Conservation (phyloP, 2,329 filamentous ascomycete genomes). For the Aspergillus neoniger region DNA sequence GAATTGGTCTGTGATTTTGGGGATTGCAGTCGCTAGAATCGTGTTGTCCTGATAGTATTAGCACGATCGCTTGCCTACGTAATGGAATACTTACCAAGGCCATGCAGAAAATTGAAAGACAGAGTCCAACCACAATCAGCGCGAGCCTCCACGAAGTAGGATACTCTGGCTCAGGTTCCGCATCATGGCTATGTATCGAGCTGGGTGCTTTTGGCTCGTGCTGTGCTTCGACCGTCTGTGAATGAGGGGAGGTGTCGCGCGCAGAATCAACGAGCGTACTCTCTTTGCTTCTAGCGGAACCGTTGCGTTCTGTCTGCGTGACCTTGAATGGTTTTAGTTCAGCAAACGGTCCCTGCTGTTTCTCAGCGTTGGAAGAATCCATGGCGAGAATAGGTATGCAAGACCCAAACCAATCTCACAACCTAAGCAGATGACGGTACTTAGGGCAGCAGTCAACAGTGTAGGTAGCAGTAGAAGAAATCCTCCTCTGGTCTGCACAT, state of each 20-base stretch:
- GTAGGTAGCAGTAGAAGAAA: background rate
- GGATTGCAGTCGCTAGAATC: conserved; percentile 51
- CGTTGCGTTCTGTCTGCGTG: background rate
- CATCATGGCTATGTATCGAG: background rate
- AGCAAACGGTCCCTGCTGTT: background rate
- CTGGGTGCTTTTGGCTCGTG: conserved; percentile 18
- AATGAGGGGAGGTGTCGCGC: background rate
- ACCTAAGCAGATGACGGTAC: too few species aligned
- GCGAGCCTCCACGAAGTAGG: conserved; percentile 10
- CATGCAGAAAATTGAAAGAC: conserved; percentile 12
- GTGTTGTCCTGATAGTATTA: conserved; percentile 38
- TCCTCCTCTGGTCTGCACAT: background rate
- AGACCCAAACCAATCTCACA: too few species aligned
- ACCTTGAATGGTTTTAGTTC: background rate
- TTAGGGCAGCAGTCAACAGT: background rate
- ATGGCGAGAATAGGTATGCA: background rate
- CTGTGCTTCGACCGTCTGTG: conserved; percentile 6
- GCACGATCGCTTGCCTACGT: background rate
- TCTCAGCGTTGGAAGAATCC: background rate
- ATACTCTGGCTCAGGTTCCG: conserved; percentile 1
- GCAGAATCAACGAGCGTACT: conserved; percentile 23
- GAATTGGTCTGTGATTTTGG: conserved; percentile 52
- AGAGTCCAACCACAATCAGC: conserved; percentile 7
- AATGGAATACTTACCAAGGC: conserved; percentile 5
- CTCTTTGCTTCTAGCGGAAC: conserved; percentile 12